Conservation (phyloP, 306 rosid species). For the Quercus alba region DNA sequence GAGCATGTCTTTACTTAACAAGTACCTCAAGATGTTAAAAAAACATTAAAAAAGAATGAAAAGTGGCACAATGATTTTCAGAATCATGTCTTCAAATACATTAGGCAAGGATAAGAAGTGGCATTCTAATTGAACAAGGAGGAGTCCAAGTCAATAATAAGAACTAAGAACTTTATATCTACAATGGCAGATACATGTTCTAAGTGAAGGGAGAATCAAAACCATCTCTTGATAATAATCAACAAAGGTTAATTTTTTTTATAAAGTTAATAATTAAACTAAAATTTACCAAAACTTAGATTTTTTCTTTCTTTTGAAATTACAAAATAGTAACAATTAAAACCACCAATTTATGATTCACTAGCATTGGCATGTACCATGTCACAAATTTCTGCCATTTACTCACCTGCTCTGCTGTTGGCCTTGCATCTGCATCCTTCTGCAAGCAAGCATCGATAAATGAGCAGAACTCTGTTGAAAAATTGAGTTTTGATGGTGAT, state of each 20-base stretch:
- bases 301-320: not conserved
- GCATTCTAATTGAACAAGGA: not conserved
- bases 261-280: not conserved
- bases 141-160: not conserved
- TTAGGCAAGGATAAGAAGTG: too few species aligned
- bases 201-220: not conserved
- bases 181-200: not conserved
- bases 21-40: not conserved
- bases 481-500: slow-evolving; percentile 66
- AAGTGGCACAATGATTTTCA: not conserved
- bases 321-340: not conserved
- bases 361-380: not conserved
- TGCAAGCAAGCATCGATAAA: slow-evolving; percentile 87
- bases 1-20: slow-evolving; percentile 2
- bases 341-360: not conserved
- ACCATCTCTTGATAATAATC: not conserved
- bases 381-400: slow-evolving; percentile 10
- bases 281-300: not conserved
- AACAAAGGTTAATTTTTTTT: too few species aligned
- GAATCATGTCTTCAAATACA: not conserved
- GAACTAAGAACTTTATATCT: slow-evolving; percentile 5
- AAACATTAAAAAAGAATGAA: not conserved
- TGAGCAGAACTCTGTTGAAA: slow-evolving; percentile 90
- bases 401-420: slow-evolving; percentile 91
- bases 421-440: slow-evolving; percentile 83